Percentiles rank a stretch among this genome's conserved stretches.
Conservation (phyloP, 1,284 basidiomycete species). For the Xerocomus nothofagi region DNA sequence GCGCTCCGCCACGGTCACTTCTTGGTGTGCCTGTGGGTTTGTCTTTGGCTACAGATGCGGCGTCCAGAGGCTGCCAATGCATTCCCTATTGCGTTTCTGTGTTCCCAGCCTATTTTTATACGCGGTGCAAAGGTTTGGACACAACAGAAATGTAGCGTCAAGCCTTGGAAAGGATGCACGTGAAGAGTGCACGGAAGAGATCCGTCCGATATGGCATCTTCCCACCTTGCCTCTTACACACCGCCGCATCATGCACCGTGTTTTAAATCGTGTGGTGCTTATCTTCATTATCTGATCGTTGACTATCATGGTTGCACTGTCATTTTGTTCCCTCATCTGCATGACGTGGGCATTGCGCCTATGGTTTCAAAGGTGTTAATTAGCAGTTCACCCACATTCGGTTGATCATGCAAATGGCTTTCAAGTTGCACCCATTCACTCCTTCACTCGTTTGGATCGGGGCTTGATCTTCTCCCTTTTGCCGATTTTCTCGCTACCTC, state of each 20-base stretch:
- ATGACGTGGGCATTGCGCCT: background rate
- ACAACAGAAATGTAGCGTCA: background rate
- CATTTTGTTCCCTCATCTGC: background rate
- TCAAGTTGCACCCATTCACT: background rate
- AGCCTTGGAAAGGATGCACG: background rate
- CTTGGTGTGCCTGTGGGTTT: background rate
- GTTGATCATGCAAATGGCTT: background rate
- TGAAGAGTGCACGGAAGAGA: constrained; percentile 25
- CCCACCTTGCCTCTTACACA: background rate
- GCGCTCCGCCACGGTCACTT: background rate
- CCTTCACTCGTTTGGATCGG: background rate
- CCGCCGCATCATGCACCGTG: background rate
- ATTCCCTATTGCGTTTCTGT: background rate
- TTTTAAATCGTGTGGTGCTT: background rate
- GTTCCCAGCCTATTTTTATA: background rate
- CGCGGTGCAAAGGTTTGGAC: background rate
- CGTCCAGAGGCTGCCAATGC: background rate
- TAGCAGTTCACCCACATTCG: background rate
- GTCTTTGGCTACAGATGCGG: background rate
- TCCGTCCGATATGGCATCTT: constrained; percentile 21
- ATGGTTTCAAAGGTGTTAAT: background rate
- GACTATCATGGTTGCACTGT: background rate
- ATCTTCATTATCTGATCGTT: background rate
- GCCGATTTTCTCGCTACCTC: background rate
- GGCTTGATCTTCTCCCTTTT: background rate